Evolutionary conservation across 2,329 filamentous ascomycete genomes (phyloP), one percentile per base, ranked within the genome.

Genomic region (Aaosphaeria arxii): DNA sequence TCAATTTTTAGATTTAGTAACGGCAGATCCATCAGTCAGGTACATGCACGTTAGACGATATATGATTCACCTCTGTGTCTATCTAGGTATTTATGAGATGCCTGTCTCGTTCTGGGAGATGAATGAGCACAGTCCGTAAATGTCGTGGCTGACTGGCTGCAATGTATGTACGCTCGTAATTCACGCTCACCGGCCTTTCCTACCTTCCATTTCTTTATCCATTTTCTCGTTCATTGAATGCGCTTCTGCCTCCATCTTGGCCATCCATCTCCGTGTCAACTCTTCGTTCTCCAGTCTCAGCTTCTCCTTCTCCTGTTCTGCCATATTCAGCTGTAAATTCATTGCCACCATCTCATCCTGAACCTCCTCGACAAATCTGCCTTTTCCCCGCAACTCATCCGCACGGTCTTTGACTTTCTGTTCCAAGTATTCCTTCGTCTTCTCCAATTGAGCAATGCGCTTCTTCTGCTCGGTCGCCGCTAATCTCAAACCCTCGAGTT

Each of bases 291-390:
- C 94, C 50, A 78, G 80, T 64, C 85, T 82, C 53, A 95, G 75
- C 69, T 84, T 85, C 64, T 86, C 84, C 30, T 81, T 78, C 63
- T 84, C 83, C 66, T 91, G 82, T 67, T 95, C 91, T 3, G 87
- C 85, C 76, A 96, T 83, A 58, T 94, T 91, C 40, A 96, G 78
- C 70, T 97, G 88, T 56, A 97, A 77, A 57, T 91, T 91, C 42
- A 96, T 74, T 1, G 89, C 86, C 44, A 95, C 85, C 71, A 96
- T 86, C 70, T 99, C 94, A 71, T 96, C 91, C 73, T 97, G 92
- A 45, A 96, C 86, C 62, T 92, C 82, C 76, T 91, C 87, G 2
- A 95, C 80, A 55, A 96, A 74, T 67, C 91, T 89, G 31, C 85
- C 84, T 76, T 96, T 96, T 50, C 85, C 89, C 47, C 80, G 82